phyloP scores from a whole-genome alignment of 192 early-diverging fungal species.

The Linnemannia zychae region DNA sequence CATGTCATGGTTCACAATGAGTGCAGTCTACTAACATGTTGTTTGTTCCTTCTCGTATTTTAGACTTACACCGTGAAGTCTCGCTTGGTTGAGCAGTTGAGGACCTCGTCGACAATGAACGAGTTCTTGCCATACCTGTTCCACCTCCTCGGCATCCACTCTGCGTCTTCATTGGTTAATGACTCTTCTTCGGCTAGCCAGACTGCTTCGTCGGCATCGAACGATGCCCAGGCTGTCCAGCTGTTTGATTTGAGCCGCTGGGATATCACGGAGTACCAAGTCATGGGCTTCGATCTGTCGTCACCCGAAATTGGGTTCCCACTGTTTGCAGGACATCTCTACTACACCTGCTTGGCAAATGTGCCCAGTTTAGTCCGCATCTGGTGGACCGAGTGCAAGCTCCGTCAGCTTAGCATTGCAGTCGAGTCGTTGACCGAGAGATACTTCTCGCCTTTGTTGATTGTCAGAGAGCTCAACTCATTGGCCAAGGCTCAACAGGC shows the following conservation, averaged over 20 bases:
- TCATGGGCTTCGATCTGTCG: constrained; percentile 64
- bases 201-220: not conserved
- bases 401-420: constrained; percentile 77
- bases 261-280: constrained; percentile 74
- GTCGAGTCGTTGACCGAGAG: constrained; percentile 84
- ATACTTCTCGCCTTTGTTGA: constrained; percentile 74
- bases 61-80: constrained; percentile 77
- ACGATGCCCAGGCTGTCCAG: constrained; percentile 29
- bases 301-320: constrained; percentile 67
- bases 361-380: constrained; percentile 79
- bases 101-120: constrained; percentile 62
- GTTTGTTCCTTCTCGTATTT: not conserved
- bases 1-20: not conserved
- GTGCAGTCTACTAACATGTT: not conserved
- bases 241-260: constrained; percentile 79
- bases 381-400: constrained; percentile 88
- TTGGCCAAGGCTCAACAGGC: constrained; percentile 56
- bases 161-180: constrained; percentile 50
- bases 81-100: constrained; percentile 68
- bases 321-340: constrained; percentile 81
- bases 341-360: constrained; percentile 71
- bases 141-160: constrained; percentile 71
- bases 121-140: constrained; percentile 74
- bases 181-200: constrained; percentile 41
- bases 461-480: constrained; percentile 70